Percentiles rank a stretch among this genome's conserved stretches.
phyloP scores from a whole-genome alignment of 495 filamentous ascomycete genomes.

The Bathelium albidoporum region DNA sequence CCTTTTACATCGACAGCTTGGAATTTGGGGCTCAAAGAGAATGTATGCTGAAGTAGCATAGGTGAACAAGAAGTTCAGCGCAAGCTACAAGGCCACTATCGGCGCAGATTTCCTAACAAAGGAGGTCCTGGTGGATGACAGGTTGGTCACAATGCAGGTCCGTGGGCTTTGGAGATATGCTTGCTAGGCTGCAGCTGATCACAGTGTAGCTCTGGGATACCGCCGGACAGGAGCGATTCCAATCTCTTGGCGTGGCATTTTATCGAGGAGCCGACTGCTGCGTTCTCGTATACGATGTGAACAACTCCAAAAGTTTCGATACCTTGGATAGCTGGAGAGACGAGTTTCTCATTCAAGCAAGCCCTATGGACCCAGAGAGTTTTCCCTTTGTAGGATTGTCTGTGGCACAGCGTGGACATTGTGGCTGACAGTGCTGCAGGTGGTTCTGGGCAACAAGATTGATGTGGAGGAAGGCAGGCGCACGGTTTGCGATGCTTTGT shows the following conservation, averaged over 20 bases:
- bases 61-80: constrained; percentile 99
- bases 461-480: constrained; percentile 97
- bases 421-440: constrained; percentile 35
- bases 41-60: constrained; percentile 28
- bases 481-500: constrained; percentile 45
- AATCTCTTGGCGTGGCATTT: constrained; percentile 95
- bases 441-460: constrained; percentile 97
- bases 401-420: background rate
- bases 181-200: constrained; percentile 14
- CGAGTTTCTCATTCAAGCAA: constrained; percentile 96
- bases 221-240: constrained; percentile 93
- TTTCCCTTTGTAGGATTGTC: constrained; percentile 81
- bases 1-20: background rate
- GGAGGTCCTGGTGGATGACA: constrained; percentile 94
- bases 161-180: constrained; percentile 17
- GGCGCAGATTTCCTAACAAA: constrained; percentile 98
- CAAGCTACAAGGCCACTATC: constrained; percentile 98
- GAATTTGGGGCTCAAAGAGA: background rate
- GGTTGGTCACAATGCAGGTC: constrained; percentile 97
- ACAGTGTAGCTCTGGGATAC: constrained; percentile 90
- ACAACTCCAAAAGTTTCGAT: constrained; percentile 98
- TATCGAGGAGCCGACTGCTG: constrained; percentile 98
- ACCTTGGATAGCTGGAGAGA: constrained; percentile 97
- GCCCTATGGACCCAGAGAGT: constrained; percentile 88
- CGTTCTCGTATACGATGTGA: constrained; percentile 96